A percentile compares a stretch with the other conserved stretches of the same genome.
phyloP scores from a whole-genome alignment of 225 moss, liverwort and hornwort species.

The Rhytidiadelphus loreus region DNA sequence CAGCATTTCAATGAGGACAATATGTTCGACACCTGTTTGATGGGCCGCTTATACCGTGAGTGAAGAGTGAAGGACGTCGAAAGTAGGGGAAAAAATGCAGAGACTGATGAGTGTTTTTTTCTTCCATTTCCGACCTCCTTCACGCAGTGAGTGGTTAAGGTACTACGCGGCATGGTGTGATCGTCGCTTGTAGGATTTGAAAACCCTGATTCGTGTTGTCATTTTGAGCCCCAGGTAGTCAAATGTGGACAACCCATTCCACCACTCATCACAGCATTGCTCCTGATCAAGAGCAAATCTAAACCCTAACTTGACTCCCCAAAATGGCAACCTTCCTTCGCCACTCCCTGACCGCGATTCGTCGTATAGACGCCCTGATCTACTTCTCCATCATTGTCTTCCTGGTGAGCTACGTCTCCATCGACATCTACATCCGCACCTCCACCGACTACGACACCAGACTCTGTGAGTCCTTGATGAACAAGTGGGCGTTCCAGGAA shows the following conservation, averaged over 20 bases:
- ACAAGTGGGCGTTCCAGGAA: background rate
- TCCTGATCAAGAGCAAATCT: background rate
- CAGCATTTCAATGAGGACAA: background rate
- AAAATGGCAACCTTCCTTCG: background rate
- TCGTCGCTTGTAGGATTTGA: background rate
- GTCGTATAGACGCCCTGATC: slow-evolving; percentile 12
- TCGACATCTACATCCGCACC: slow-evolving; percentile 1
- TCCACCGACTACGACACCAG: background rate
- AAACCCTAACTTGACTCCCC: background rate
- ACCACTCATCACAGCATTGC: background rate
- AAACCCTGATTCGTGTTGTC: background rate
- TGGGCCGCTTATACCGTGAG: background rate
- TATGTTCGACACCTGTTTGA: background rate
- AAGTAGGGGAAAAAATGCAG: background rate
- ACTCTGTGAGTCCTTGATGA: background rate
- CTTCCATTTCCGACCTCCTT: background rate
- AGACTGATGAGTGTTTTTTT: background rate
- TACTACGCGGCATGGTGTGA: background rate
- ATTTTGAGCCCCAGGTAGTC: background rate
- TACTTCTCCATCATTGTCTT: slow-evolving; percentile 15
- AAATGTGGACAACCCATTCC: background rate
- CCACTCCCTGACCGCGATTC: background rate
- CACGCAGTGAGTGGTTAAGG: background rate
- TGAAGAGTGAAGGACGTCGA: background rate
- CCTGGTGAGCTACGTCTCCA: background rate